Base-by-base conservation (phyloP, 2,329 filamentous ascomycete species). In the Lomentospora prolificans region DNA sequence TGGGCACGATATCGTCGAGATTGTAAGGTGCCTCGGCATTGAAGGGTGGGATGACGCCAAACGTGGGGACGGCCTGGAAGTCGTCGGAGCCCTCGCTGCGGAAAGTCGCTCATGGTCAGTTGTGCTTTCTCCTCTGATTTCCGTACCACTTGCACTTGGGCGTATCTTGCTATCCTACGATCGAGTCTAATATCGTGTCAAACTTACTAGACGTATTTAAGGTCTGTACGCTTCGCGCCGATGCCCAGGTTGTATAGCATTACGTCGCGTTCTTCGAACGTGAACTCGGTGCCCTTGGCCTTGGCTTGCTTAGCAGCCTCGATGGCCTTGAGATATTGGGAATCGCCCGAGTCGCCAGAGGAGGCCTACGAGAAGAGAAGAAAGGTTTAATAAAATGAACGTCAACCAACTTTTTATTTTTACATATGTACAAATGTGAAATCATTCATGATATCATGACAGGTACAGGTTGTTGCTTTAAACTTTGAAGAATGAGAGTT, bases 171-270 rank as follows among this genome's bases (percentile, higher is more conserved):
- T n/a, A n/a, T n/a, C n/a, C n/a, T n/a, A n/a, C n/a, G n/a, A n/a
- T n/a, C n/a, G n/a, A n/a, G n/a, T n/a, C n/a, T n/a, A n/a, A n/a
- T n/a, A n/a, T n/a, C n/a, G n/a, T n/a, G n/a, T n/a, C n/a, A n/a
- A 12, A 65, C 74, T 65, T 68, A 78, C 75, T 89, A 99, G 60
- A 96, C 86, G 63, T 95, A 85, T 60, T 85, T 82, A 39, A 99
- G 80, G 59, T 99, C 90, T 28, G 82, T 90, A 62, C 88, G 85
- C 78, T 95, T 96, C 61, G 92, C 91, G 57, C 94, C 94, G 59
- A 99, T 72, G 58, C 92, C 92, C 44, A 99, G 79, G 74, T 96
- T 97, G 80, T 99, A 99, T 51, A 99, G 86, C 64, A 95, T 94
- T 53, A 87, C 79, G 69, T 99, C 94, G 64, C 84, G 85, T 67